Evolutionary conservation across 2,329 filamentous ascomycete genomes (phyloP).

Genomic region (Onygenales sp.): DNA sequence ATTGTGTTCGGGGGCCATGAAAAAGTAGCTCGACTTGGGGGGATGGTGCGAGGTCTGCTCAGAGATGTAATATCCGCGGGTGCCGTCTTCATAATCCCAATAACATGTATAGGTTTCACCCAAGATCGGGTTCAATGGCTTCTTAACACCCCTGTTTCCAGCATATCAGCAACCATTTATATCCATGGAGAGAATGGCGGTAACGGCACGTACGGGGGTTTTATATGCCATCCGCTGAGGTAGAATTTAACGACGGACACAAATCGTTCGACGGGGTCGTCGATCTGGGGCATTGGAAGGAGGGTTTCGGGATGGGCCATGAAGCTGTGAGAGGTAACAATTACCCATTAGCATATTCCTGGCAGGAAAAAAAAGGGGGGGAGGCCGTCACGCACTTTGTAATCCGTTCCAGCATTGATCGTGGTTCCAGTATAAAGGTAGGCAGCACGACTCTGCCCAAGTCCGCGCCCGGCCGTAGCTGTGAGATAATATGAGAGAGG

Average conservation of each 20-base stretch:
- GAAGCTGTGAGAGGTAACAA: conserved; percentile 54
- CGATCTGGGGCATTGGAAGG: conserved; percentile 73
- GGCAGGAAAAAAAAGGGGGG: neutral
- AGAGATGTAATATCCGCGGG: conserved; percentile 86
- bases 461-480: conserved; percentile 89
- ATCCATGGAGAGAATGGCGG: neutral
- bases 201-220: conserved; percentile 64
- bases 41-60: conserved; percentile 98
- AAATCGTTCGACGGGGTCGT: conserved; percentile 83
- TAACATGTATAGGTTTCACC: conserved; percentile 93
- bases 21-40: conserved; percentile 98
- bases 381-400: conserved; percentile 63
- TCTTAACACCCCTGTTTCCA: conserved; percentile 75
- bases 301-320: conserved; percentile 98
- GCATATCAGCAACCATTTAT: neutral
- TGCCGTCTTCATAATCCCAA: conserved; percentile 82
- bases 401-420: conserved; percentile 96
- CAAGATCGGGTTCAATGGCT: conserved; percentile 91
- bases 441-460: conserved; percentile 88
- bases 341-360: conserved; percentile 11
- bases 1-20: conserved; percentile 87
- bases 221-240: conserved; percentile 96
- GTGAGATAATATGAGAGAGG: conserved; percentile 92
- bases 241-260: conserved; percentile 97
- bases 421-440: conserved; percentile 94